A percentile compares a stretch with the other conserved stretches of the same genome.
phyloP scores from a whole-genome alignment of 2,329 filamentous ascomycete genomes.

The Neofusicoccum umdonicola region DNA sequence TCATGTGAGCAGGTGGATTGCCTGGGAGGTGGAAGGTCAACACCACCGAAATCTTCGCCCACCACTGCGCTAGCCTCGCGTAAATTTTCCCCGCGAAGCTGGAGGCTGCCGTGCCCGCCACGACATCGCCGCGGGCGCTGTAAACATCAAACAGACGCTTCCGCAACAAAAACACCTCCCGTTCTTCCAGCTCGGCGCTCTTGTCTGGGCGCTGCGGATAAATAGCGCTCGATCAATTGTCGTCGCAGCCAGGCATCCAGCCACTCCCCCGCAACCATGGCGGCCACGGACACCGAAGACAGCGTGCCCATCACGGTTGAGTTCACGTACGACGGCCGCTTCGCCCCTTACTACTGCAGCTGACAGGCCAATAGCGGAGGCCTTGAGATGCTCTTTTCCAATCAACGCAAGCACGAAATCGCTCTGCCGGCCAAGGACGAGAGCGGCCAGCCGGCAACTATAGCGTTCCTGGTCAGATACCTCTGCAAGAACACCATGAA shows the following conservation, averaged over 20 bases:
- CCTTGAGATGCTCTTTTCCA: slow-evolving; percentile 88
- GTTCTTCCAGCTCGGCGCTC: background rate
- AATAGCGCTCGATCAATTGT: no score
- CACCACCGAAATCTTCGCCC: slow-evolving; percentile 16
- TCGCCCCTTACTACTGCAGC: background rate
- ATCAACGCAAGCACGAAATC: slow-evolving; percentile 71
- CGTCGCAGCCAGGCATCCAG: background rate
- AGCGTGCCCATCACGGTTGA: slow-evolving; percentile 66
- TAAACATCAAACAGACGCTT: background rate
- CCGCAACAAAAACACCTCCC: background rate
- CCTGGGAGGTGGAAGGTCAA: background rate
- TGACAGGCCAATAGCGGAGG: slow-evolving; percentile 65
- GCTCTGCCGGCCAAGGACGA: slow-evolving; percentile 63
- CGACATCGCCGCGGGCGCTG: background rate
- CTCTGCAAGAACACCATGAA: slow-evolving; percentile 82
- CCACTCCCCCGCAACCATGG: slow-evolving; percentile 18
- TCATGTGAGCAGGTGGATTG: slow-evolving; percentile 3
- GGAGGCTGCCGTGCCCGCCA: background rate
- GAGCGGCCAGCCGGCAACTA: slow-evolving; percentile 61
- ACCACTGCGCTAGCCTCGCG: slow-evolving; percentile 13
- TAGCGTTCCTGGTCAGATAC: slow-evolving; percentile 74
- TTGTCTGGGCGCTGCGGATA: background rate
- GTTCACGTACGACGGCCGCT: slow-evolving; percentile 58
- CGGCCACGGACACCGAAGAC: slow-evolving; percentile 25
- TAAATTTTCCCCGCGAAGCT: slow-evolving; percentile 13